Conservation (phyloP, 1,284 basidiomycete genomes). For the Pseudozyma thailandica region DNA sequence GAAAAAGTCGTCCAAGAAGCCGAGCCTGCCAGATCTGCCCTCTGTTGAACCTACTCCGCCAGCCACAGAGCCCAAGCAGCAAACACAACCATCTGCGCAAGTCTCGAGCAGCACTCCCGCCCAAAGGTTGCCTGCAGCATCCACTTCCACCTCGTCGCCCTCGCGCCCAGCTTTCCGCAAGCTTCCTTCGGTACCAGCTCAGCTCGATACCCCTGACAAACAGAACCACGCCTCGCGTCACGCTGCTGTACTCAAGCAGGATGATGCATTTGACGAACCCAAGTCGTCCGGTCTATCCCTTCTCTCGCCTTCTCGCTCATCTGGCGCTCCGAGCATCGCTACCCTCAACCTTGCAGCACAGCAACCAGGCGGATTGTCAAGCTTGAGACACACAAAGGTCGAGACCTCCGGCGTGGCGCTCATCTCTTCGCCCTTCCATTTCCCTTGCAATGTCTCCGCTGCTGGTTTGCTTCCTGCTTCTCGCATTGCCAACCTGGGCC, state of each 20-base stretch:
- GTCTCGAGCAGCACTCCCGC: no score
- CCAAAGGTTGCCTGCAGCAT: background rate
- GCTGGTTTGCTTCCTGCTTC: conserved; percentile 18
- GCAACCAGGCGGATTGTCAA: conserved; percentile 40
- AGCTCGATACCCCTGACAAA: conserved; percentile 23
- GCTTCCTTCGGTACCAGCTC: conserved; percentile 8
- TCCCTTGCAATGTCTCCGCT: conserved; percentile 20
- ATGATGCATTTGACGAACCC: conserved; percentile 34
- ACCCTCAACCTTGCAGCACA: conserved; percentile 35
- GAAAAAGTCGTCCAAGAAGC: conserved; percentile 7
- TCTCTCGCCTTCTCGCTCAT: conserved; percentile 32
- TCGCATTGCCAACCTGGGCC: conserved; percentile 25
- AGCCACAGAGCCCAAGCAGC: no score
- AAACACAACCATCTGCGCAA: no score
- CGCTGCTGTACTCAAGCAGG: conserved; percentile 15
- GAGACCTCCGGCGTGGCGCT: conserved; percentile 40
- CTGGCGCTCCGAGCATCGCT: conserved; percentile 26
- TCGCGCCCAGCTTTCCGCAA: conserved; percentile 10
- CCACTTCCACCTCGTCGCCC: background rate
- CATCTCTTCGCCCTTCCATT: conserved; percentile 29
- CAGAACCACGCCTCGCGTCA: conserved; percentile 24
- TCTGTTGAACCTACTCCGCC: no score
- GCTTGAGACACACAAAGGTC: conserved; percentile 32
- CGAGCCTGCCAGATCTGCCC: background rate
- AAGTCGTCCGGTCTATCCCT: conserved; percentile 35